Percentiles rank a stretch among this genome's conserved stretches.
phyloP scores from a whole-genome alignment of 768 basidiomycete species.

The Strobilomyces dryophilus region DNA sequence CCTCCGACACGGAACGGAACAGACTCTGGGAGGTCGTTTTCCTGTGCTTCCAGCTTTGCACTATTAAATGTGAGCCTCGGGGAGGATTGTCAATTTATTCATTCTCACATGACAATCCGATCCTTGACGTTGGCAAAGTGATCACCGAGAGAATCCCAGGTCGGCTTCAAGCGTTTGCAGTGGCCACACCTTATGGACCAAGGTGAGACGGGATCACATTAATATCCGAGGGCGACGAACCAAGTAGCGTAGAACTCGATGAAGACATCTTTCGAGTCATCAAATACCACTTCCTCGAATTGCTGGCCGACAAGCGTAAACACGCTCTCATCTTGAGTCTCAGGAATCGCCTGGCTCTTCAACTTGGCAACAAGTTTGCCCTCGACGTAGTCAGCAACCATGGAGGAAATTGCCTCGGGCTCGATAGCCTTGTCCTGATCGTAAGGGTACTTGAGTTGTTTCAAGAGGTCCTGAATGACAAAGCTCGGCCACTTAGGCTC shows the following conservation, averaged over 20 bases:
- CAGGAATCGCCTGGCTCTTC: constrained; percentile 88
- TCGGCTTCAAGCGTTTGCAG: constrained; percentile 96
- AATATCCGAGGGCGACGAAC: constrained; percentile 42
- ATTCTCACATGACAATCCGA: constrained; percentile 68
- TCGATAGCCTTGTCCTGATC: constrained; percentile 65
- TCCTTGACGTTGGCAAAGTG: constrained; percentile 75
- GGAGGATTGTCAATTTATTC: background rate
- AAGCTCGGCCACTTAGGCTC: constrained; percentile 91
- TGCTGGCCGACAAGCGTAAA: constrained; percentile 81
- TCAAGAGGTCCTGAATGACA: constrained; percentile 81
- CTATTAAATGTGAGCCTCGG: constrained; percentile 34
- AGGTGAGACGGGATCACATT: background rate
- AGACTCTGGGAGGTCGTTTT: constrained; percentile 92
- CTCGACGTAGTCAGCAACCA: constrained; percentile 61
- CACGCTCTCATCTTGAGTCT: constrained; percentile 77
- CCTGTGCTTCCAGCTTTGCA: constrained; percentile 94
- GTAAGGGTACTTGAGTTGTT: constrained; percentile 87
- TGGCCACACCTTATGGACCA: constrained; percentile 69
- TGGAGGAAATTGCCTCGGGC: constrained; percentile 49
- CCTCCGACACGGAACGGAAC: constrained; percentile 83
- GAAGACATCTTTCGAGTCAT: constrained; percentile 91
- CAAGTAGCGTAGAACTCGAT: constrained; percentile 97
- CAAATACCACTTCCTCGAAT: constrained; percentile 82
- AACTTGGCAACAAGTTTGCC: constrained; percentile 78
- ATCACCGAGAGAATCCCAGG: constrained; percentile 87